Percentiles rank a stretch among this genome's conserved stretches.
These are phyloP conservation scores for Ogataea pignaliae DNA, from an alignment of 805 yeast genomes.

Conservation along the genomic window DNA sequence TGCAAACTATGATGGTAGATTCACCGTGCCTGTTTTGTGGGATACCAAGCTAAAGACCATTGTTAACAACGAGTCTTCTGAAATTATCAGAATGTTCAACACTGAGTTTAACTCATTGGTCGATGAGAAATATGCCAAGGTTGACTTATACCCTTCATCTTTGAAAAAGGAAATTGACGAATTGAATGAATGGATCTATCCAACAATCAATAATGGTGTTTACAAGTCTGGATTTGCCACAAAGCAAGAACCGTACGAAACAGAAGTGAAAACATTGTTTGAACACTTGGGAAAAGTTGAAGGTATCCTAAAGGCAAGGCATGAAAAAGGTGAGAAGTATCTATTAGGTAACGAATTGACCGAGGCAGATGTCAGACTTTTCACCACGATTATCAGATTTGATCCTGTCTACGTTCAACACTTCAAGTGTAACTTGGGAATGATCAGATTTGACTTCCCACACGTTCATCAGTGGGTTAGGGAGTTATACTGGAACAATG, in stretches of 20 bases:
- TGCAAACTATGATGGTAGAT: conserved; percentile 74
- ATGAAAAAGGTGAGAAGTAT: conserved; percentile 32
- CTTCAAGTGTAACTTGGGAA: conserved; percentile 85
- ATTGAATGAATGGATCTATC: conserved; percentile 77
- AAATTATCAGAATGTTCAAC: conserved; percentile 80
- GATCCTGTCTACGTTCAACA: conserved; percentile 94
- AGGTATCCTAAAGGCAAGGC: conserved; percentile 44
- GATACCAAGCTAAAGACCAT: conserved; percentile 78
- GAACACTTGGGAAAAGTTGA: conserved; percentile 68
- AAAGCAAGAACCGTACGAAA: conserved; percentile 74
- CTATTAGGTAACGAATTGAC: conserved; percentile 66
- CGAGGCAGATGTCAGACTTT: conserved; percentile 87
- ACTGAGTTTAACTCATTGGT: conserved; percentile 63
- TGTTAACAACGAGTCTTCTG: conserved; percentile 89
- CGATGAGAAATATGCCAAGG: conserved; percentile 40
- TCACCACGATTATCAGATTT: conserved; percentile 82
- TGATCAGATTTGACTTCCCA: conserved; percentile 78
- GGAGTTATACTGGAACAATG: conserved; percentile 72
- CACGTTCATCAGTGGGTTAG: conserved; percentile 73
- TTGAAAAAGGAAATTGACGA: conserved; percentile 62
- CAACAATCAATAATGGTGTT: conserved; percentile 85
- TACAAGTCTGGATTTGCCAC: conserved; percentile 91
- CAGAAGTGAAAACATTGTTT: conserved; percentile 60
- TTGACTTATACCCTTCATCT: conserved; percentile 60
- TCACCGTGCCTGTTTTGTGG: conserved; percentile 93